A percentile compares a stretch with the other conserved stretches of the same genome.
These are phyloP conservation scores for Trichomonascaceae sp. DNA, from an alignment of 1,139 yeast species.

Conservation along the genomic window DNA sequence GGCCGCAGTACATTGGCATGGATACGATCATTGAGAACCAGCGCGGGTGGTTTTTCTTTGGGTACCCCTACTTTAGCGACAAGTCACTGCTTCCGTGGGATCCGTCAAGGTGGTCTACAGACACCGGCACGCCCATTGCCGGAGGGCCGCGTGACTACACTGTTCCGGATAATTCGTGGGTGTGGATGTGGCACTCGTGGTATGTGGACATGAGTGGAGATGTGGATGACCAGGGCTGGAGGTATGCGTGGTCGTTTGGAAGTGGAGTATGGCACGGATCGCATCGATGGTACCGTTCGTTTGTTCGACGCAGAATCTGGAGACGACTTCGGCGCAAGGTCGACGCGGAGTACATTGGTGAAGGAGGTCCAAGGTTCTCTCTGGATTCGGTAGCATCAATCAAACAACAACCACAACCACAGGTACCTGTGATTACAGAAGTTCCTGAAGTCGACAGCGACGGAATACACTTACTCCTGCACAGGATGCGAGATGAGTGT, in stretches of 20 bases:
- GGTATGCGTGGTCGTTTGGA: constrained; percentile 36
- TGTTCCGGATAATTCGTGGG: constrained; percentile 56
- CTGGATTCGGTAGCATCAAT: no score
- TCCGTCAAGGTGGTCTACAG: constrained; percentile 34
- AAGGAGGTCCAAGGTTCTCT: no score
- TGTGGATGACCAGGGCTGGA: constrained; percentile 72
- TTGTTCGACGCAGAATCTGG: constrained; percentile 31
- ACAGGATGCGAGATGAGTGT: no score
- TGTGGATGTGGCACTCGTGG: constrained; percentile 65
- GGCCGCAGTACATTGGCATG: constrained; percentile 3
- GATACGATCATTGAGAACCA: constrained; percentile 46
- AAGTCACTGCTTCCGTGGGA: constrained; percentile 46
- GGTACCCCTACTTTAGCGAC: constrained; percentile 46
- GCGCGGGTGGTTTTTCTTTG: constrained; percentile 53
- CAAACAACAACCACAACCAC: no score
- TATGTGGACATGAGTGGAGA: constrained; percentile 58
- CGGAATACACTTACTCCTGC: no score
- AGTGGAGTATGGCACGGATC: constrained; percentile 28
- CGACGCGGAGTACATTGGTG: constrained; percentile 1
- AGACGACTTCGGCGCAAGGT: constrained; percentile 23
- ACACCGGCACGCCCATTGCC: constrained; percentile 21
- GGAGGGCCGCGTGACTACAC: constrained; percentile 35
- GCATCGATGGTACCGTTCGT: constrained; percentile 28
- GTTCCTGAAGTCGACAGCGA: no score
- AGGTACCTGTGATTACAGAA: no score